Percentiles rank a stretch among this genome's conserved stretches.
Evolutionary conservation across 768 basidiomycete genomes (phyloP).

Genomic region (Collybia sp.): DNA sequence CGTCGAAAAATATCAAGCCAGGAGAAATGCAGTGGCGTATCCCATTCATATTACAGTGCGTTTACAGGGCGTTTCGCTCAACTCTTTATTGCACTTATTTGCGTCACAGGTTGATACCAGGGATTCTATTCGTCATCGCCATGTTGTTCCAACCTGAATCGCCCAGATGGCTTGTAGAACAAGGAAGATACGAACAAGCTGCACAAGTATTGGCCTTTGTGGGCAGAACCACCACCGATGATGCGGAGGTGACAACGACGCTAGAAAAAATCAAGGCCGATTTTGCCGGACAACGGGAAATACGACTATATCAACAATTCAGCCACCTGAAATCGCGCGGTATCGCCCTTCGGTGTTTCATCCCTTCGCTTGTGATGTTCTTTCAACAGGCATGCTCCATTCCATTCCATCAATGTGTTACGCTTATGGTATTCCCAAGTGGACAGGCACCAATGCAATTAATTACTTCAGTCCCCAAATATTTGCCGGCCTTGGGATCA

Average conservation of each 20-base stretch:
- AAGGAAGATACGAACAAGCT: conserved; percentile 35
- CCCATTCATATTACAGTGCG: conserved; percentile 43
- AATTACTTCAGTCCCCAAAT: conserved; percentile 52
- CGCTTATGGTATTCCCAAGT: conserved; percentile 23
- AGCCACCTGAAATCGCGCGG: conserved; percentile 35
- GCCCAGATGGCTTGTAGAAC: conserved; percentile 52
- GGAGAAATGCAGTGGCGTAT: conserved; percentile 49
- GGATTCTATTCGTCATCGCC: conserved; percentile 38
- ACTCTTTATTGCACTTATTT: not conserved
- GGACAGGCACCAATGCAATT: conserved; percentile 52
- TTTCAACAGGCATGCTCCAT: conserved; percentile 25
- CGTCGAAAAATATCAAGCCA: conserved; percentile 26
- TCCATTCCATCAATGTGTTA: not conserved
- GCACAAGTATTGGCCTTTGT: conserved; percentile 32
- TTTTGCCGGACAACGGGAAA: conserved; percentile 34
- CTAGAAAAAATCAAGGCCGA: conserved; percentile 46
- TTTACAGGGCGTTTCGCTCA: not conserved
- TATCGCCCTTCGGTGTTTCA: conserved; percentile 38
- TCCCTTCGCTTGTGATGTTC: conserved; percentile 43
- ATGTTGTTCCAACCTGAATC: conserved; percentile 52
- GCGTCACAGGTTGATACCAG: conserved; percentile 35
- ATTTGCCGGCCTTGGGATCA: conserved; percentile 43
- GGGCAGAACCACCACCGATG: conserved; percentile 22
- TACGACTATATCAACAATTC: conserved; percentile 30
- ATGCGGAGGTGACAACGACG: conserved; percentile 27